Evolutionary conservation across 208 protist genomes (phyloP).

Genomic region (Acanthamoeba castellanii): DNA sequence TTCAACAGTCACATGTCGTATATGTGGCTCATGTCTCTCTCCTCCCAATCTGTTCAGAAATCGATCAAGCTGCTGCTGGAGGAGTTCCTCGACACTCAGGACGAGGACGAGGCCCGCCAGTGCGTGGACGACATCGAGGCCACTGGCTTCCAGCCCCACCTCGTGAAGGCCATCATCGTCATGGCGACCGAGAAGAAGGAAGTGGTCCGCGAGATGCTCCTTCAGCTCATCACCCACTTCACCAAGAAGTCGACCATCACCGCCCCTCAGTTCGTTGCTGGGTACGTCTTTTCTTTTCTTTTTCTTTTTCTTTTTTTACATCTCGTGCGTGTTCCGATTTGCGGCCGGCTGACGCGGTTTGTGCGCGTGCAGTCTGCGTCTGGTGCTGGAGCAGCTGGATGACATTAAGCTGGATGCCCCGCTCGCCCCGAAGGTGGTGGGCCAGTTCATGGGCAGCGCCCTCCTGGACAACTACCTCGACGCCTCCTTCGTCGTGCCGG

Average conservation of each 20-base stretch:
- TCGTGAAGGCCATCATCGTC: neutral
- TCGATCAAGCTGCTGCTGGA: slow-evolving; percentile 29
- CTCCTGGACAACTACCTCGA: slow-evolving; percentile 52
- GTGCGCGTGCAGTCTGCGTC: neutral
- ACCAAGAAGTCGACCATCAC: slow-evolving; percentile 4
- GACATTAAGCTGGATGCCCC: slow-evolving; percentile 62
- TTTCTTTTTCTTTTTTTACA: neutral
- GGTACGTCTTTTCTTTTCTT: slow-evolving; percentile 20
- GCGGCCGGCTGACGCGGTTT: neutral
- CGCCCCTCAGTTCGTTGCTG: neutral
- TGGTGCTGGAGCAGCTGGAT: slow-evolving; percentile 45
- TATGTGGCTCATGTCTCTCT: neutral
- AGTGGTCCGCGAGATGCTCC: neutral
- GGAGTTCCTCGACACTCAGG: slow-evolving; percentile 43
- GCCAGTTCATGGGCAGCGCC: too few relatives aligned
- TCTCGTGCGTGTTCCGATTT: neutral
- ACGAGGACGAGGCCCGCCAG: slow-evolving; percentile 37
- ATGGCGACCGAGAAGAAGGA: slow-evolving; percentile 59
- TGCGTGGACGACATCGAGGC: slow-evolving; percentile 23
- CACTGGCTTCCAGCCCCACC: neutral
- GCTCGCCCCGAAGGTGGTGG: slow-evolving; percentile 47
- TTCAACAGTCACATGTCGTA: too few relatives aligned
- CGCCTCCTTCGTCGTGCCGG: neutral
- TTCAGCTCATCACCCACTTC: neutral
- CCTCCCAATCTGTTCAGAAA: neutral